These are phyloP conservation scores for Saturnispora ahearnii DNA, from an alignment of 805 yeast species.

Conservation along the genomic window DNA sequence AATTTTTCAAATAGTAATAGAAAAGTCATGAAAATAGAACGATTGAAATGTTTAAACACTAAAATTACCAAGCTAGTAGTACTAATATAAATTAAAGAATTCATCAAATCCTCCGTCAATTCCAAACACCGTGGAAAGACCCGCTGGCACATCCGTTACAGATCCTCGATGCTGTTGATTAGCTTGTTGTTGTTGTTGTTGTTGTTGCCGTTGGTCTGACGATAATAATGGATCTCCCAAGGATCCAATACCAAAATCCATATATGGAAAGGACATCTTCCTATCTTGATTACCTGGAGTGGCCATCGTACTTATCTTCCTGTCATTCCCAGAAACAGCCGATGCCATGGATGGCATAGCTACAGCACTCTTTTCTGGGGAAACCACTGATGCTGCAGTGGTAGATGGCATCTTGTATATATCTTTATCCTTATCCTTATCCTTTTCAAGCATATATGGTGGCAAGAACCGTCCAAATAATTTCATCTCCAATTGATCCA, in stretches of 20 bases:
- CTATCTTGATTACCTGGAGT: background rate
- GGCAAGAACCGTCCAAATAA: slow-evolving; percentile 78
- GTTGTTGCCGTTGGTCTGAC: background rate
- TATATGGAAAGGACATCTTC: background rate
- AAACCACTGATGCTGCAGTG: slow-evolving; percentile 23
- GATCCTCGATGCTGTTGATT: background rate
- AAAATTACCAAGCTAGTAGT: background rate
- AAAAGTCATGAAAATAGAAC: background rate
- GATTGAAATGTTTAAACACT: background rate
- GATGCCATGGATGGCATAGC: background rate
- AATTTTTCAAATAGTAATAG: background rate
- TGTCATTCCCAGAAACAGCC: background rate
- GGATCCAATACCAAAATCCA: background rate
- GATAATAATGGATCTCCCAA: background rate
- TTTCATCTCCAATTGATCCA: slow-evolving; percentile 78
- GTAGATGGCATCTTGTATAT: background rate
- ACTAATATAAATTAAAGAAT: background rate
- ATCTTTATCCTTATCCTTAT: background rate
- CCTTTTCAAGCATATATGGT: slow-evolving; percentile 62
- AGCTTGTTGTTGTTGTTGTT: background rate
- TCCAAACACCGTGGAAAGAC: slow-evolving; percentile 3
- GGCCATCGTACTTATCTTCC: background rate
- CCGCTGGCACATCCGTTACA: slow-evolving; percentile 1
- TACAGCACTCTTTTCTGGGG: background rate
- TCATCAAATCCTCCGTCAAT: slow-evolving; percentile 1